Conservation (phyloP, 1,139 yeast species). For the Kluyveromyces sp. region DNA sequence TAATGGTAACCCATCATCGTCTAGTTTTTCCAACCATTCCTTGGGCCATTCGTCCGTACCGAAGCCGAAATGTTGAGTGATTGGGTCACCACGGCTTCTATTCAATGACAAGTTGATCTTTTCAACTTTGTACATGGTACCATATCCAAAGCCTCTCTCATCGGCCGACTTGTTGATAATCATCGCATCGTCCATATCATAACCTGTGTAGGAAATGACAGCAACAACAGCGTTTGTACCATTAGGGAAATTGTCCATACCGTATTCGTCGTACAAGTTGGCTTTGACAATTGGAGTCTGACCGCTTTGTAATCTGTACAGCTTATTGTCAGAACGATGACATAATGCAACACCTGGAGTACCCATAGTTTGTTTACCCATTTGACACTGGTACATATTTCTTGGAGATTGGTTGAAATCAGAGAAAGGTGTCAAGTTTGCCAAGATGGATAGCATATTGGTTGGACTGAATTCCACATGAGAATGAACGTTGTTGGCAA, state of each 20-base stretch:
- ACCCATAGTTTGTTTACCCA: constrained; percentile 99
- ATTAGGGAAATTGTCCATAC: constrained; percentile 97
- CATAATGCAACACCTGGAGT: constrained; percentile 94
- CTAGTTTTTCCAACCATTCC: constrained; percentile 80
- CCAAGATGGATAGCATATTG: constrained; percentile 84
- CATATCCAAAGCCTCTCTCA: constrained; percentile 97
- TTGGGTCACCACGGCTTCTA: constrained; percentile 89
- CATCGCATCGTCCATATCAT: constrained; percentile 99
- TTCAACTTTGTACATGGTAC: constrained; percentile 92
- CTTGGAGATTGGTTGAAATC: constrained; percentile 99
- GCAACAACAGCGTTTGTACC: constrained; percentile 99
- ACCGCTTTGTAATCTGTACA: constrained; percentile 88
- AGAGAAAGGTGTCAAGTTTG: constrained; percentile 94
- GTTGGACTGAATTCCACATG: constrained; percentile 96
- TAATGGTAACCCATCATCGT: constrained; percentile 87
- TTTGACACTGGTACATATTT: constrained; percentile 99
- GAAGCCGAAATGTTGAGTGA: constrained; percentile 90
- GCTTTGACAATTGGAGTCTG: constrained; percentile 98
- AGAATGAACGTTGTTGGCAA: constrained; percentile 69
- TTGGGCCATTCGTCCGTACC: constrained; percentile 92
- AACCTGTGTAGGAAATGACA: constrained; percentile 96
- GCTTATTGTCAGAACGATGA: constrained; percentile 91
- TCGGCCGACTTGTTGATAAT: constrained; percentile 93
- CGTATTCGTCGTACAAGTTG: constrained; percentile 86
- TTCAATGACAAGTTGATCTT: constrained; percentile 73